phyloP scores from a whole-genome alignment of 140 eudicot genomes.

The Ambrosia hybrid region DNA sequence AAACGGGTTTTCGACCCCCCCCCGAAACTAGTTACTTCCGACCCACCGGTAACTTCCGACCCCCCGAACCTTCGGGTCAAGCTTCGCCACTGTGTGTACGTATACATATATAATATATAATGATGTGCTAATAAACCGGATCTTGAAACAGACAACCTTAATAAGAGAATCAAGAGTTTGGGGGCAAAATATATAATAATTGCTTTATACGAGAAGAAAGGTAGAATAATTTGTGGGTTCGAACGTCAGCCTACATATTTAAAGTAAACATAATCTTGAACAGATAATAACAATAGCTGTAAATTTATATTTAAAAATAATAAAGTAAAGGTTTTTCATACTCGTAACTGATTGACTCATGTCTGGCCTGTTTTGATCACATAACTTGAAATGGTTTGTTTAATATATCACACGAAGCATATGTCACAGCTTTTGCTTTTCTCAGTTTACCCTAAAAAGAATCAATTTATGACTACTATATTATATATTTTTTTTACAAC shows the following conservation, averaged over 20 bases:
- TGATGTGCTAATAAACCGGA: neutral
- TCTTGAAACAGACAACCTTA: neutral
- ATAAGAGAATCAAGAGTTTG: neutral
- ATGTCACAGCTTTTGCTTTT: constrained; percentile 36
- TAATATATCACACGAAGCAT: constrained; percentile 28
- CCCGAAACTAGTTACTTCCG: too few species aligned
- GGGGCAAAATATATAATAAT: neutral
- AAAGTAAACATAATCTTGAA: neutral
- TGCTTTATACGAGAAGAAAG: neutral
- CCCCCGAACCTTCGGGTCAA: too few species aligned
- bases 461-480: neutral
- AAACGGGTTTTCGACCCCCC: too few species aligned
- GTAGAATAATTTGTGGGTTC: neutral
- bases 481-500: neutral
- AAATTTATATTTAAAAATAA: constrained; percentile 3
- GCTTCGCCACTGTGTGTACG: too few species aligned
- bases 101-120: neutral
- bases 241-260: neutral
- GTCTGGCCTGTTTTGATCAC: constrained; percentile 33
- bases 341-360: constrained; percentile 22
- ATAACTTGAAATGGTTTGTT: constrained; percentile 34
- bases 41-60: too few species aligned
- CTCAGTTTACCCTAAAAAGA: constrained; percentile 28
- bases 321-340: neutral
- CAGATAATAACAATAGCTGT: constrained; percentile 10